Evolutionary conservation across 2,329 filamentous ascomycete species (phyloP), one percentile per base, ranked within the genome.

Genomic region (Penicillium sp.): DNA sequence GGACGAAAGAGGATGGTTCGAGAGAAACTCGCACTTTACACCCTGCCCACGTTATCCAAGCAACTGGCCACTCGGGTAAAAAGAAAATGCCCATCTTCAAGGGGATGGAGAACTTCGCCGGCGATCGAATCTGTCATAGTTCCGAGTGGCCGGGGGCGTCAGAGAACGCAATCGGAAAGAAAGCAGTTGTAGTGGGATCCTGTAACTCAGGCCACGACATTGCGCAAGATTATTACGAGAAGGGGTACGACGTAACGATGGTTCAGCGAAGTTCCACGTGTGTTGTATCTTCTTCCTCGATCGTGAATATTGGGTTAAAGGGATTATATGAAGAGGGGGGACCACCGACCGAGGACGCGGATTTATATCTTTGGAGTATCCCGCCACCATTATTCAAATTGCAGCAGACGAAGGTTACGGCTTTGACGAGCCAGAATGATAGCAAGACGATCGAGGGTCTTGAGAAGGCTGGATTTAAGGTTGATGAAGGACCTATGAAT

Each of bases 151-250:
- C 74, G 0, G 84, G 84, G 0, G 82, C 84, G 0, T 66, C 69
- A 2, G 66, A 75, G 0, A 65, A 76, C 2, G 69, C 75, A 12
- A 68, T 75, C 15, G 80, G 80, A 1, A 86, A 84, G 64, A 85
- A 82, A 54, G 86, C 83, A 0, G 71, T 89, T 1, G 81, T 90
- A 0, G 77, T 90, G 0, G 87, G 87, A 1, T 84, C 82, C 1
- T 87, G 86, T 67, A 89, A 88, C 68, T 87, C 84, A 0, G 84
- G 78, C 5, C 84, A 88, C 59, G 87, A 89, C 56, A 89, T 89
- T 49, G 82, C 84, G 0, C 85, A 88, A 50, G 84, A 89, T 55
- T 88, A 80, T 60, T 78, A 81, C 29, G 85, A 88, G 59, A 83
- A 84, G 43, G 87, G 87, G 0, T 85, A 85, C 55, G 75, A 83